Base-by-base conservation (phyloP, 192 early-diverging fungal species). In the Rhizophlyctis rosea region DNA sequence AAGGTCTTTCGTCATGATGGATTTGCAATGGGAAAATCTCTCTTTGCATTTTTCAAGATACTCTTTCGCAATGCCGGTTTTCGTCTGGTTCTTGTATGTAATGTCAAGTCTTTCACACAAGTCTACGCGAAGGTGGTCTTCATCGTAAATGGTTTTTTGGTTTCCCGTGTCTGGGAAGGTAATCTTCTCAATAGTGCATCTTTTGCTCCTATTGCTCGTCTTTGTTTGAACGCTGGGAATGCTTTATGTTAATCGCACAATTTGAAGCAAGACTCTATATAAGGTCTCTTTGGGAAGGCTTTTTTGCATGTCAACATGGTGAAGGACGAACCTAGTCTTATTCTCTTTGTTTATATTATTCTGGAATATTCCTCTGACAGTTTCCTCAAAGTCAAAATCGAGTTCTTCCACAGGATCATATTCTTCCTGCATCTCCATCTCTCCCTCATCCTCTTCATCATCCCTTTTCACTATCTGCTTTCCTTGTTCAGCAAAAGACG, bases 111-210 rank as follows among this genome's bases (percentile, higher is more conserved):
- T 62, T 29, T 62, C 50, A 21, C 23, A 14, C 0, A 54, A 23
- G 9, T 51, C 32, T 47, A 33, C n/a, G 30, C 61, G 31, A 18
- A 9, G 51, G 2, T 55, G 11, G 4, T 54, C 18, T 11, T 62
- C 50, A 4, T 53, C 14, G 34, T 62, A 23, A n/a, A 62, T n/a
- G 5, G 14, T 23, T 13, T 54, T 3, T 9, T 55, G 14, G 33
- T 62, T 62, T 9, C 50, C 50, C n/a, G n/a, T n/a, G 61, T n/a
- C 24, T 14, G 11, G 61, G 11, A 62, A 33, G 1, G 54, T 54
- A n/a, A 62, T 54, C n/a, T n/a, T 18, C 25, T 54, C 50, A 21
- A 62, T 62, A 31, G 30, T n/a, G 4, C 16, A 14, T 14, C 9
- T 23, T 9, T 27, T 11, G 23, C 14, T 13, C 34, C 28, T 62